Evolutionary conservation across 805 yeast genomes (phyloP).

Genomic region (Pichia membranifaciens): DNA sequence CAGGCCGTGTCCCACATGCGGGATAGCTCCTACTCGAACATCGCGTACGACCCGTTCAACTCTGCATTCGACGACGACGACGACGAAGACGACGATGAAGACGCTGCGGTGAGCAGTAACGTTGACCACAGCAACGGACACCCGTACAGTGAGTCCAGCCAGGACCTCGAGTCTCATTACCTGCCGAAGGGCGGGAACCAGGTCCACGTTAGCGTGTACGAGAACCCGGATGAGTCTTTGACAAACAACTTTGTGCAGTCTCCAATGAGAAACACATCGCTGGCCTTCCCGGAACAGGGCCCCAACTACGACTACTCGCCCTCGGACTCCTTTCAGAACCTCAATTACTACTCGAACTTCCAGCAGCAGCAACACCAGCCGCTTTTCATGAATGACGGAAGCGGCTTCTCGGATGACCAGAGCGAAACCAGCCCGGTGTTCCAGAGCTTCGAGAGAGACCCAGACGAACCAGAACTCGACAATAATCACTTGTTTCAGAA

Average conservation of each 20-base stretch:
- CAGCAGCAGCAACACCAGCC: not conserved
- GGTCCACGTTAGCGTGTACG: slow-evolving; percentile 3
- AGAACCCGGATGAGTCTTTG: slow-evolving; percentile 1
- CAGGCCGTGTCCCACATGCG: slow-evolving; percentile 6
- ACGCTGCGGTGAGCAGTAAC: not conserved
- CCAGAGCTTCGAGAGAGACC: slow-evolving; percentile 25
- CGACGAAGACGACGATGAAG: not conserved
- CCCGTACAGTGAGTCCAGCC: no score
- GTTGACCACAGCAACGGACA: not conserved
- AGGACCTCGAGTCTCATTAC: not conserved
- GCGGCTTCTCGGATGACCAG: not conserved
- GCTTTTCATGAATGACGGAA: not conserved
- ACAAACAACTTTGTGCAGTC: slow-evolving; percentile 5
- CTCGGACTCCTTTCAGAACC: slow-evolving; percentile 8
- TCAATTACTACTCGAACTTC: not conserved
- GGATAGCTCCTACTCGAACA: not conserved
- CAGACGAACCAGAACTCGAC: slow-evolving; percentile 27
- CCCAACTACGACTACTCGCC: slow-evolving; percentile 12
- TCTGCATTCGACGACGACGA: slow-evolving; percentile 1
- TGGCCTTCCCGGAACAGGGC: not conserved
- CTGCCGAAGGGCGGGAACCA: not conserved
- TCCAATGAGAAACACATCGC: not conserved
- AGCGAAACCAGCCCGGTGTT: slow-evolving; percentile 12
- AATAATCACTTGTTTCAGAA: slow-evolving; percentile 14
- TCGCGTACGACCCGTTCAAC: slow-evolving; percentile 5